phyloP scores from a whole-genome alignment of 805 yeast species.

The Hanseniaspora singularis region DNA sequence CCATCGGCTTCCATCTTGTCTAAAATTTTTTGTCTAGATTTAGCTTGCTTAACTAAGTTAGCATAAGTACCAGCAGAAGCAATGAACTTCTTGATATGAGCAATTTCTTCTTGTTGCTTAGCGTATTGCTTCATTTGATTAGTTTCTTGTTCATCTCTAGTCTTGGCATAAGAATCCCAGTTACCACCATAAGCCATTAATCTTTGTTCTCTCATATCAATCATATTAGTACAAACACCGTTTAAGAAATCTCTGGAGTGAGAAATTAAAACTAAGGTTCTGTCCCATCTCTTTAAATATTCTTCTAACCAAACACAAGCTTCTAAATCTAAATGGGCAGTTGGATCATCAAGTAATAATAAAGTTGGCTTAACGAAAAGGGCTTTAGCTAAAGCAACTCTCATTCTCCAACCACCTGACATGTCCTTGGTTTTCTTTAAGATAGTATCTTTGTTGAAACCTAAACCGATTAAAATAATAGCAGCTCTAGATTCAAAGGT shows the following conservation, averaged over 20 bases:
- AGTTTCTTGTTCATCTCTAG: slow-evolving; percentile 84
- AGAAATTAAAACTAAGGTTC: slow-evolving; percentile 84
- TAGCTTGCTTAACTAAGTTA: slow-evolving; percentile 94
- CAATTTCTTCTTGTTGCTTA: slow-evolving; percentile 98
- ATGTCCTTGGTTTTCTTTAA: slow-evolving; percentile 91
- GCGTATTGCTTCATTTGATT: slow-evolving; percentile 95
- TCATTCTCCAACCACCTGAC: slow-evolving; percentile 99
- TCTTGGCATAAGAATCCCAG: slow-evolving; percentile 92
- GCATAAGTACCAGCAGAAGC: slow-evolving; percentile 99
- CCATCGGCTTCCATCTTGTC: slow-evolving; percentile 99
- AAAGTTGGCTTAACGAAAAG: slow-evolving; percentile 95
- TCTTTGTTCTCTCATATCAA: slow-evolving; percentile 84
- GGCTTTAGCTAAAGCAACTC: slow-evolving; percentile 97
- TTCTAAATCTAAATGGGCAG: slow-evolving; percentile 97
- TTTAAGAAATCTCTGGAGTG: slow-evolving; percentile 99
- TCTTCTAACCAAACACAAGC: slow-evolving; percentile 99
- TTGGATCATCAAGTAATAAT: slow-evolving; percentile 91
- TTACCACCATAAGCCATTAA: slow-evolving; percentile 87
- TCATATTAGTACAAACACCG: slow-evolving; percentile 96
- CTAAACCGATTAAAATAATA: slow-evolving; percentile 88
- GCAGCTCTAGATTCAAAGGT: slow-evolving; percentile 97
- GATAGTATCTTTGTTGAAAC: slow-evolving; percentile 79
- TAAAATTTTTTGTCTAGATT: slow-evolving; percentile 96
- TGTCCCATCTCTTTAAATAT: slow-evolving; percentile 86
- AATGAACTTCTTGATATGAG: slow-evolving; percentile 94